phyloP scores from a whole-genome alignment of 495 filamentous ascomycete genomes.

The Aspergillus baeticus region DNA sequence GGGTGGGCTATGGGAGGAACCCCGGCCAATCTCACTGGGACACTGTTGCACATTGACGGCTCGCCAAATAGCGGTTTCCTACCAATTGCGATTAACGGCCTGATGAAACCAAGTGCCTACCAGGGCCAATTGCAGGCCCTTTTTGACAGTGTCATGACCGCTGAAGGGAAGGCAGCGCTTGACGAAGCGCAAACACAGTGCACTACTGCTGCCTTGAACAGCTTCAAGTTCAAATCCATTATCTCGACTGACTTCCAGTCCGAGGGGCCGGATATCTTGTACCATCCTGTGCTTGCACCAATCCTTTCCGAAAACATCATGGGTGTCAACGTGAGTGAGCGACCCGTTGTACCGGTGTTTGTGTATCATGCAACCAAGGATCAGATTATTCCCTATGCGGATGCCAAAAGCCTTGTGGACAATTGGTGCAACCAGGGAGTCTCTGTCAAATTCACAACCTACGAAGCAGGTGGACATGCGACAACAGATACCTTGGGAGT shows the following conservation, averaged over 20 bases:
- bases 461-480: slow-evolving; percentile 29
- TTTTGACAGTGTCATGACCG: slow-evolving; percentile 23
- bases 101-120: slow-evolving; percentile 30
- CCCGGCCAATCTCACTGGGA: slow-evolving; percentile 32
- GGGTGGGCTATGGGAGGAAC: slow-evolving; percentile 53
- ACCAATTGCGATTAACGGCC: slow-evolving; percentile 28
- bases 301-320: slow-evolving; percentile 25
- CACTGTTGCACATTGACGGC: slow-evolving; percentile 26
- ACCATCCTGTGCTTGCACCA: slow-evolving; percentile 19
- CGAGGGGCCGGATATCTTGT: slow-evolving; percentile 23
- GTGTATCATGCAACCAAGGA: slow-evolving; percentile 35
- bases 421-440: slow-evolving; percentile 29
- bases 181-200: slow-evolving; percentile 19
- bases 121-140: slow-evolving; percentile 25
- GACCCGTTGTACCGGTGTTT: slow-evolving; percentile 31
- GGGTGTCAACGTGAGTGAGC: slow-evolving; percentile 23
- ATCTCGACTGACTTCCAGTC: slow-evolving; percentile 27
- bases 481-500: slow-evolving; percentile 26
- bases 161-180: slow-evolving; percentile 14
- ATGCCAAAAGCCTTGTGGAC: slow-evolving; percentile 23
- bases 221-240: slow-evolving; percentile 24
- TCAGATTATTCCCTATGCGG: slow-evolving; percentile 31
- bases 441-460: slow-evolving; percentile 32
- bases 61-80: slow-evolving; percentile 30
- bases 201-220: slow-evolving; percentile 18